A percentile compares a stretch with the other conserved stretches of the same genome.
Conservation (phyloP, 2,329 filamentous ascomycete species). For the Fonsecaea pedrosoi region DNA sequence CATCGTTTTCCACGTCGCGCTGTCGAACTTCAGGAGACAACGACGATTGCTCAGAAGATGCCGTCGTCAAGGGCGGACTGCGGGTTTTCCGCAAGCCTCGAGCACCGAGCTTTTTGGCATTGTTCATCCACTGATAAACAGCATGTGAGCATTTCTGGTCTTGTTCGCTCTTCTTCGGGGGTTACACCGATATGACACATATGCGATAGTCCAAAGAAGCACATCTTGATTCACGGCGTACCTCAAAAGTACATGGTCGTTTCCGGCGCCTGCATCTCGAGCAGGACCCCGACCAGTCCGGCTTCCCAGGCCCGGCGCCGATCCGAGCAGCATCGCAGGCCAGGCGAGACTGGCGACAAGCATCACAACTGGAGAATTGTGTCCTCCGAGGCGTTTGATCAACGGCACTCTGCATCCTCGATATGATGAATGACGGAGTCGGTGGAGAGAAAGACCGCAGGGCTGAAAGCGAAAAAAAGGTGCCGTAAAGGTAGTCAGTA, state of each 20-base stretch:
- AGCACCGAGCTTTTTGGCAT: conserved; percentile 16
- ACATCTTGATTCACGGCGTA: conserved; percentile 11
- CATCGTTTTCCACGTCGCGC: not conserved
- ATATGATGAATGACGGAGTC: not conserved
- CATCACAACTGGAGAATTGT: conserved; percentile 22
- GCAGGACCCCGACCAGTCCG: conserved; percentile 36
- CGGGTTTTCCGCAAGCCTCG: conserved; percentile 15
- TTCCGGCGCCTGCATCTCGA: conserved; percentile 38
- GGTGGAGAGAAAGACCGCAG: not conserved
- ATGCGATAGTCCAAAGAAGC: not conserved
- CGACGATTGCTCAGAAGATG: conserved; percentile 2
- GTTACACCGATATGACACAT: not conserved
- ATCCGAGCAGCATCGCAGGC: conserved; percentile 20
- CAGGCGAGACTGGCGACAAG: conserved; percentile 15
- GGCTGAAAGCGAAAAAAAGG: not conserved
- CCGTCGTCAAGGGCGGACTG: conserved; percentile 1
- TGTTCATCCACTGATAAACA: conserved; percentile 28
- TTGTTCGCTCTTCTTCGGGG: too few relatives aligned
- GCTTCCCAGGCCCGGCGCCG: conserved; percentile 32
- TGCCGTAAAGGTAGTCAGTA: not conserved
- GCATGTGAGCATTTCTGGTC: not conserved
- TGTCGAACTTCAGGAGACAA: conserved; percentile 14
- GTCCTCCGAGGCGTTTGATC: conserved; percentile 9
- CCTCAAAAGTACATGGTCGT: conserved; percentile 36
- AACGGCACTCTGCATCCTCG: conserved; percentile 1